Evolutionary conservation across 805 yeast species (phyloP), one percentile per base, ranked within the genome.

Genomic region (Saturnispora bothae): DNA sequence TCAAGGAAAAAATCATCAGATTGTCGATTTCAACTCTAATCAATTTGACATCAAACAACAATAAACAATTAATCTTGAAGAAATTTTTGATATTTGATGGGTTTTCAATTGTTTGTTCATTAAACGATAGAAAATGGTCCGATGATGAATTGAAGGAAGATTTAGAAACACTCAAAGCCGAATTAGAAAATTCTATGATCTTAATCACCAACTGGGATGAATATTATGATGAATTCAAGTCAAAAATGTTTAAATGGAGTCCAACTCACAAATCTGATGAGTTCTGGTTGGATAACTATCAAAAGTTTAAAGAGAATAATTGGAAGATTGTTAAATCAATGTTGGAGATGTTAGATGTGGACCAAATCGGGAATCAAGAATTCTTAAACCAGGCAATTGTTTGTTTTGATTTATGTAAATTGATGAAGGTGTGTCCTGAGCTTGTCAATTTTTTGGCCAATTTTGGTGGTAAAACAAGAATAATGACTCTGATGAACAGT

Each of bases 201-300:
- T 76, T 73, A 48, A 72, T 92, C 65, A 80, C 96, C 4, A 85
- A 95, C 1, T 83, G 89, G 57, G 97, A 92, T 53, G 96, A 88
- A 57, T 92, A 89, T 57, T 66, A 73, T 50, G 76, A 84, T 34
- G 97, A 92, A 61, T 69, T 92, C 44, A 78, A 76, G 43, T 76
- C 88, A 41, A 82, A 83, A 43, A 69, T 72, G 42, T 71, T 92
- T 52, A 72, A 74, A 45, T 84, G 95, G 81, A 79, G 94, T 3
- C 97, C 98, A 38, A 86, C 95, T 17, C 98, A 92, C 62, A 74
- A 76, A 51, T 82, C 84, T 35, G 76, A 73, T 37, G 85, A 83
- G 38, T 92, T 92, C 59, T 92, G 97, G 95, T 68, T 77, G 43
- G 92, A 85, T 45, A 86, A 92, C 56, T 66, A 79, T 25, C 68